A percentile compares a stretch with the other conserved stretches of the same genome.
Evolutionary conservation across 2,329 filamentous ascomycete genomes (phyloP).

Genomic region (Beauveria sp.): DNA sequence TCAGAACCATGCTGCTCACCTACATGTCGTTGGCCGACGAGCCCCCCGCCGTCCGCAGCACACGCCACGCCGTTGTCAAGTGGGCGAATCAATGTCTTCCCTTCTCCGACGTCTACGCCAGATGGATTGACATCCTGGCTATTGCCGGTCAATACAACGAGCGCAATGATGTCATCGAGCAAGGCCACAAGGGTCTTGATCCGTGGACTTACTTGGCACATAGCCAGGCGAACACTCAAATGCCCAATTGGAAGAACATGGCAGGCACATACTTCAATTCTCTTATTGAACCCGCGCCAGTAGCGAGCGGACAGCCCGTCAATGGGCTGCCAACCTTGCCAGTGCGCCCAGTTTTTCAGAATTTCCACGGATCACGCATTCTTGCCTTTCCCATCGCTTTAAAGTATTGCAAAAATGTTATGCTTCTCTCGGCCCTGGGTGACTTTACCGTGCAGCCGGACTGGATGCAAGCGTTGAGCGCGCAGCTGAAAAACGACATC

Average conservation of each 20-base stretch:
- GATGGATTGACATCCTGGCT: slow-evolving; percentile 86
- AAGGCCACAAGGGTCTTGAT: slow-evolving; percentile 82
- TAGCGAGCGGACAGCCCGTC: slow-evolving; percentile 25
- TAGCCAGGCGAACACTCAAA: slow-evolving; percentile 29
- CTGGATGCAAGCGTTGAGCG: slow-evolving; percentile 76
- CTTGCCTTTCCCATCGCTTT: slow-evolving; percentile 62
- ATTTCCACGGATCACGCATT: slow-evolving; percentile 39
- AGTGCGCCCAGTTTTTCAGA: slow-evolving; percentile 28
- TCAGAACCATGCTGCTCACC: slow-evolving; percentile 53
- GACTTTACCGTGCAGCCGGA: slow-evolving; percentile 61
- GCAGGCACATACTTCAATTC: slow-evolving; percentile 40
- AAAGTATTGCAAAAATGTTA: slow-evolving; percentile 53
- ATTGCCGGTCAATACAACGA: slow-evolving; percentile 59
- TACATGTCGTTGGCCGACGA: slow-evolving; percentile 54
- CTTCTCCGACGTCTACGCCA: slow-evolving; percentile 68
- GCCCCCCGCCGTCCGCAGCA: slow-evolving; percentile 55
- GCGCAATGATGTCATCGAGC: slow-evolving; percentile 77
- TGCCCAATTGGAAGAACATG: slow-evolving; percentile 47
- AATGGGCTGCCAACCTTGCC: slow-evolving; percentile 19
- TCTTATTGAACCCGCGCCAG: slow-evolving; percentile 21
- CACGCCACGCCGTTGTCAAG: slow-evolving; percentile 73
- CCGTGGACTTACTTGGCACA: slow-evolving; percentile 46
- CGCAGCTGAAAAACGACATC: slow-evolving; percentile 62
- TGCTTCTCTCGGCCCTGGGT: slow-evolving; percentile 42
- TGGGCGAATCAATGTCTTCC: slow-evolving; percentile 85